Base-by-base conservation (phyloP, 2,329 filamentous ascomycete genomes). In the Zymoseptoria ardabiliae region DNA sequence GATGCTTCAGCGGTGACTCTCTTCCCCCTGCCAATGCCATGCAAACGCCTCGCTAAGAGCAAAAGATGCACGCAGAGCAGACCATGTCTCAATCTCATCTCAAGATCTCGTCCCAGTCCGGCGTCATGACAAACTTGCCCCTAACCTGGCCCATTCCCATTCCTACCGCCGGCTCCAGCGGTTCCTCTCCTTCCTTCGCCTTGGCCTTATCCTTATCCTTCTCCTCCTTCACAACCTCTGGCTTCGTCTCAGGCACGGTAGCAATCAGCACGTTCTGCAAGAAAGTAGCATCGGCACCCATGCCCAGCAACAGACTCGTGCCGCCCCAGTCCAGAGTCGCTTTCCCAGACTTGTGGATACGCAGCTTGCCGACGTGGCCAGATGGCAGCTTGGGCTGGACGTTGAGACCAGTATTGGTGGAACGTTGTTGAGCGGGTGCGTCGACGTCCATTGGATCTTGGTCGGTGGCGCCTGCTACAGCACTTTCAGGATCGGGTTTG, bases 291-390 rank as follows among this genome's bases (percentile, higher is more conserved):
- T 79, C 77, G 11, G 80, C 79, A 0, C 82, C 85, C 58, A 82
- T 79, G 58, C 78, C 78, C 19, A 87, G 72, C 60, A 83, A 80
- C 66, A 86, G 78, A 63, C 77, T 79, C 50, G 82, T 82, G 11
- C 83, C 82, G 51, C 84, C 85, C 84, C 85, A 88, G 65, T 84
- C 77, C 63, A 87, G 73, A 10, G 81, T 83, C 35, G 85, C 82
- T 52, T 80, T 79, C 5, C 85, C 85, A 3, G 84, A 86, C 52
- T 79, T 75, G 69, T 86, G 83, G 3, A 87, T 79, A 35, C 83
- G 78, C 23, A 88, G 69, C 67, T 85, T 86, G 55, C 85, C 85
- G 6, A 83, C 83, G 5, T 76, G 72, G 1, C 85, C 85, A 0
- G 79, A 75, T 2, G 79, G 78, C 4, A 82, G 74, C 25, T 75